Evolutionary conservation across 371 early-diverging fungal genomes (phyloP), one percentile per base, ranked within the genome.

Genomic region (Lichtheimia ramosa): DNA sequence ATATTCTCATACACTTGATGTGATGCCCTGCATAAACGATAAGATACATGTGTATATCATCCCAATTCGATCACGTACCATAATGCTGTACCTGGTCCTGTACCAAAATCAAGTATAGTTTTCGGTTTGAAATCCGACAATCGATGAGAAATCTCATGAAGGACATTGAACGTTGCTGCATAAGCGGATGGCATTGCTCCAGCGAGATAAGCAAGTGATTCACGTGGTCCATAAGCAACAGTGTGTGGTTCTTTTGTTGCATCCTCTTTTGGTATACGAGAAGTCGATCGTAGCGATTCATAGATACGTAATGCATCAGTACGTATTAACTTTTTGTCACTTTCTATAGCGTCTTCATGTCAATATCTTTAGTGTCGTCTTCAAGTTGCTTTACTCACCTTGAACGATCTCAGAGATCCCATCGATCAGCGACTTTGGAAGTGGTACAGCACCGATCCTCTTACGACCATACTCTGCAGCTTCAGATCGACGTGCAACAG

Each of bases 11-110:
- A 93, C 1, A 81, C 65, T n/a, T 86, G 74, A 46, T 84, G 81
- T 4, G 87, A 80, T 3, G 90, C 93, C 93, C 92, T 88, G 67
- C 34, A 34, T 34, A 4, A 5, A 34, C 20, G 20, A 20, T 21
- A 24, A 51, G n/a, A n/a, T 27, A n/a, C 24, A 13, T 43, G 15
- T 23, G 42, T 10, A 1, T 14, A 41, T 13, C 4, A 2, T 18
- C 5, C 15, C 42, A 28, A 20, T 10, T 34, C 34, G 10, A 34
- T 34, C n/a, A n/a, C 46, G 16, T 78, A 86, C 90, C 91, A 95
- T 34, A 95, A 74, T 7, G 85, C 91, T 5, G 94, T 91, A 25
- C 92, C 96, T 5, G 95, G 94, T 2, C 96, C 96, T 0, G 88
- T 85, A 16, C 94, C 96, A 68, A 94, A 92, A 72, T 96, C 96